Evolutionary conservation across 768 basidiomycete genomes (phyloP), one percentile per base, ranked within the genome.

Genomic region (Porphyrellus cyaneotinctus): DNA sequence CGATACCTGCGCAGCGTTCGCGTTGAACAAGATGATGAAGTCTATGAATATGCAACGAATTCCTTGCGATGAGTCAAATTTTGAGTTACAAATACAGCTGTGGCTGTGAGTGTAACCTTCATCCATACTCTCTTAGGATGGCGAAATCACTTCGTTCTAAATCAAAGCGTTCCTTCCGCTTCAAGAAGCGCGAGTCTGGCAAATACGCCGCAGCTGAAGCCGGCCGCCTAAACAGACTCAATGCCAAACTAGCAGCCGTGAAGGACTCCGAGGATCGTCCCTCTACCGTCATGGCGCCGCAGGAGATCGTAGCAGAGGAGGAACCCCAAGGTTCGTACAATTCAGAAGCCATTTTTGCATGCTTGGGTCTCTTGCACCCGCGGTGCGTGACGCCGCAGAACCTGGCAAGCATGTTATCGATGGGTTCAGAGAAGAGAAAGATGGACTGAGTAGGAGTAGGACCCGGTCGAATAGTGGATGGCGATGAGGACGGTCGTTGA

Each of bases 141-240:
- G 90, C 87, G 38, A 93, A 93, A 76, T 91, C 88, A 39, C 78
- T 81, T 36, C 76, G 91, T 64, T 89, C 88, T 8, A 93, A 93
- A 72, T 77, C 80, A 43, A 93, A 92, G 66, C 86, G 91, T 28
- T 72, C 79, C 14, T 88, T 81, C 70, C 86, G 90, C 59, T 75
- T 83, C 14, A 85, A 87, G 61, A 92, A 92, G 69, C 83, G 90
- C 53, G 79, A 84, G 63, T 69, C 72, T 39, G 85, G 88, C 49
- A 78, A 87, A 49, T 92, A 88, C 62, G 89, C 90, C 43, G 90
- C 78, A 2, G 75, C 81, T 10, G 85, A 88, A 56, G 88, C 90
- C 18, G 89, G 86, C 36, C 84, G 91, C 35, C 73, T 92, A 32
- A 70, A 86, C 54, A 79, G 91, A 53, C 77, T 92, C 37, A 83